Conservation (phyloP, 768 basidiomycete genomes). For the Macrolepiota fuliginosa region DNA sequence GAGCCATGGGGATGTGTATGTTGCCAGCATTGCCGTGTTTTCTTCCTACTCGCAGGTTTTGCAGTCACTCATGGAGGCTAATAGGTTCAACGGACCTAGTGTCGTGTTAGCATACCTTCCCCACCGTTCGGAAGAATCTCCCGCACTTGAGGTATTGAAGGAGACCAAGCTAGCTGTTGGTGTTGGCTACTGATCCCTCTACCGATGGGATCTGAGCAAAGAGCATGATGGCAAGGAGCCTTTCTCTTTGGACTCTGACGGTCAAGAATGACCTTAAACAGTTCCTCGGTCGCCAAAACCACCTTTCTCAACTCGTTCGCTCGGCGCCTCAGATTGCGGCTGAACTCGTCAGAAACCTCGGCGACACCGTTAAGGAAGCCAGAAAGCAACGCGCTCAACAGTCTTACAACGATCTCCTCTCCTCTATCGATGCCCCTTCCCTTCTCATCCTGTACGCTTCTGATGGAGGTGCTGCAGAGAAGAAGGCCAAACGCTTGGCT, state of each 20-base stretch:
- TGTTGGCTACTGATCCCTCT: slow-evolving; percentile 96
- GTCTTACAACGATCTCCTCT: slow-evolving; percentile 81
- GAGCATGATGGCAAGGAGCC: slow-evolving; percentile 74
- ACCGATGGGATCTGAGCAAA: slow-evolving; percentile 94
- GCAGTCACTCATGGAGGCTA: slow-evolving; percentile 89
- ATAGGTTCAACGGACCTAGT: slow-evolving; percentile 84
- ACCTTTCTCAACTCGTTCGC: slow-evolving; percentile 88
- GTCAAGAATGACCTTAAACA: slow-evolving; percentile 91
- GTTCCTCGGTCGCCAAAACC: slow-evolving; percentile 96
- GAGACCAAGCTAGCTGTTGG: slow-evolving; percentile 97
- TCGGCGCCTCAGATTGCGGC: slow-evolving; percentile 77
- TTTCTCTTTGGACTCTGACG: slow-evolving; percentile 89
- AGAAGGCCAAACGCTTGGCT: slow-evolving; percentile 86
- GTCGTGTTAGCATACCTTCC: slow-evolving; percentile 95
- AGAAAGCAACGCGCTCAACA: slow-evolving; percentile 78
- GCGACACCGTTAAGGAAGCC: slow-evolving; percentile 81
- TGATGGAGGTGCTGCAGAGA: slow-evolving; percentile 95
- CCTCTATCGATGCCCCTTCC: slow-evolving; percentile 85
- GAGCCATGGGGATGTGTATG: slow-evolving; percentile 97
- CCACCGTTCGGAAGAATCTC: slow-evolving; percentile 70
- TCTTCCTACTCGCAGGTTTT: slow-evolving; percentile 94
- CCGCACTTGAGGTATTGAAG: slow-evolving; percentile 89
- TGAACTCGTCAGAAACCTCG: slow-evolving; percentile 81
- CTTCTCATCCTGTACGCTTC: slow-evolving; percentile 90
- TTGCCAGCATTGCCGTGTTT: slow-evolving; percentile 93